Base-by-base conservation (phyloP, 257 asterid genomes). In the Solanum tacnaense region DNA sequence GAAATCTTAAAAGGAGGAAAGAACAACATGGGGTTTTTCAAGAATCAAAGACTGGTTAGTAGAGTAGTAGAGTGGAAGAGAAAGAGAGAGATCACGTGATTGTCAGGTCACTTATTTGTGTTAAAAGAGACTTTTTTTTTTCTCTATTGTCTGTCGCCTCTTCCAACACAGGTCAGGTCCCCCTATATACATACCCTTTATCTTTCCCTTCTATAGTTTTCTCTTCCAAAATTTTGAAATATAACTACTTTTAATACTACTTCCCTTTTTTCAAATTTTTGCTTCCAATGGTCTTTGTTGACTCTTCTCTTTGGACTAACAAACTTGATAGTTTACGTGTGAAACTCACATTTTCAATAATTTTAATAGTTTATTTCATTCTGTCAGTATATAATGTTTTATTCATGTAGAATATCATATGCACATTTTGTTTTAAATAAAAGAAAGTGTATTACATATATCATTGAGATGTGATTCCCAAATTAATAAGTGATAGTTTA, bases 31-130 rank as follows among this genome's bases (percentile, higher is more conserved):
- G 85, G 85, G 1, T 46, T 81, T 87, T 89, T 1, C 35, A 72
- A 72, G 84, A 87, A n/a, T 31, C 83, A 11, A 86, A 18, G 81
- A 23, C 87, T 4, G 15, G 52, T 15, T 56, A 56, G 65, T 56
- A 56, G n/a, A 79, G 65, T 15, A 44, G 12, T 41, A 67, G 86
- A 79, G 23, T 56, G 58, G 84, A 44, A 34, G 23, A 71, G 44
- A 71, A 34, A 31, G 0, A 56, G 16, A 67, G 34, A 88, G 88
- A 91, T 84, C 98, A 96, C 98, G 97, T 96, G 98, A 90, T 91
- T 93, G 95, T 94, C 96, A 92, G 96, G 62, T 29, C 87, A 35
- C 62, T 75, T 91, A 73, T 39, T 90, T 84, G 91, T 89, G 89
- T 23, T 32, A 81, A 90, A 90, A 87, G 92, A 10, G 86, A 36